phyloP scores from a whole-genome alignment of 2,329 filamentous ascomycete genomes.

The Fusarium sp. region DNA sequence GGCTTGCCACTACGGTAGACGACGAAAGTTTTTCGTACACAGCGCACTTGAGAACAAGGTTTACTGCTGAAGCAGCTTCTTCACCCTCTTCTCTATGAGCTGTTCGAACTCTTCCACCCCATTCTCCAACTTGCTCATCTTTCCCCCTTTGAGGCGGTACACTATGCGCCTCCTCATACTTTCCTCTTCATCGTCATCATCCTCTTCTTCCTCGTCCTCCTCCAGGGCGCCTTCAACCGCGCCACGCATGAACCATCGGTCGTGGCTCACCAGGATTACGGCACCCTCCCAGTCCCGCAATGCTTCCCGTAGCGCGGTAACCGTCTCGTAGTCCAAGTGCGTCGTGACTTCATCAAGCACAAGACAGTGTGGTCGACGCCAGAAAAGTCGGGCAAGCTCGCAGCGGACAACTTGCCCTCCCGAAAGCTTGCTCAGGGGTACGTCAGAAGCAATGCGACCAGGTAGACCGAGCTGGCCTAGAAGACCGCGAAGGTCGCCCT shows the following conservation, averaged over 20 bases:
- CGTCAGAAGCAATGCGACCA: constrained; percentile 80
- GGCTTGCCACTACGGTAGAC: background rate
- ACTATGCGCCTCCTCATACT: constrained; percentile 66
- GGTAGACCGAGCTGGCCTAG: constrained; percentile 79
- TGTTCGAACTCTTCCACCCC: constrained; percentile 79
- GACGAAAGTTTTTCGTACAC: background rate
- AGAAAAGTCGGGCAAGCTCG: constrained; percentile 79
- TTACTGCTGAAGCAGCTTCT: constrained; percentile 56
- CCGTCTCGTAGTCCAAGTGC: constrained; percentile 87
- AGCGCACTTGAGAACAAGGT: background rate
- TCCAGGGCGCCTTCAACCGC: constrained; percentile 67
- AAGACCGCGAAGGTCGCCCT: constrained; percentile 78
- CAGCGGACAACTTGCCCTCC: constrained; percentile 82
- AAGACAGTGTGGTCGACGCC: constrained; percentile 78
- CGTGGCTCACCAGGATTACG: constrained; percentile 84
- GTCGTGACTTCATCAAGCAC: constrained; percentile 88
- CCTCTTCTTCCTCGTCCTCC: constrained; percentile 56
- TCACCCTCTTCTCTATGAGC: constrained; percentile 72
- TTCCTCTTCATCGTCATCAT: constrained; percentile 59
- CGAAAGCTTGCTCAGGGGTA: constrained; percentile 80
- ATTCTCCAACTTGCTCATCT: constrained; percentile 68
- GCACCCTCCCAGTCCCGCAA: constrained; percentile 80
- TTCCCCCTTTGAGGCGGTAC: constrained; percentile 73
- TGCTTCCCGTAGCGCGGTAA: constrained; percentile 78
- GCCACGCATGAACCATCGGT: constrained; percentile 84